Evolutionary conservation across 2,329 filamentous ascomycete genomes (phyloP).

Genomic region (Nemania sp.): DNA sequence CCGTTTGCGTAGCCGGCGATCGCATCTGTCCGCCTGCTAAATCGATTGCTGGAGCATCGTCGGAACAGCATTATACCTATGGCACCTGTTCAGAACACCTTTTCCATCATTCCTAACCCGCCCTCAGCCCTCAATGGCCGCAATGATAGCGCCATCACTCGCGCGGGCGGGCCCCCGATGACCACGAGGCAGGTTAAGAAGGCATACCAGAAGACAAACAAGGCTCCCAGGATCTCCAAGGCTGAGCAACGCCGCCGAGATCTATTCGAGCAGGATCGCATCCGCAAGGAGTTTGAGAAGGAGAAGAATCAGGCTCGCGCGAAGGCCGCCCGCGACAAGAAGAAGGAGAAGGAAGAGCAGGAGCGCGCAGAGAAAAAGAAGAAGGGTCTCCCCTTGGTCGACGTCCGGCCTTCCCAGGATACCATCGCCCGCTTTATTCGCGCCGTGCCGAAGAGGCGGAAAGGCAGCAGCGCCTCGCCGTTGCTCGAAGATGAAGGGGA

Average conservation of each 20-base stretch:
- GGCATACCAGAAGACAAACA: constrained; percentile 47
- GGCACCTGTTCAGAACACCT: constrained; percentile 44
- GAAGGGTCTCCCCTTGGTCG: constrained; percentile 57
- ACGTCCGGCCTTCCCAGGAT: constrained; percentile 59
- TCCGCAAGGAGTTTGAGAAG: constrained; percentile 55
- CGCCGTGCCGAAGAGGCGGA: constrained; percentile 20
- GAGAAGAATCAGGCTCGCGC: constrained; percentile 54
- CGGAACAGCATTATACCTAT: neutral
- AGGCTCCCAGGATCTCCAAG: constrained; percentile 47
- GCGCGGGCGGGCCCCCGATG: constrained; percentile 46
- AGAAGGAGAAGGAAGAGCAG: constrained; percentile 56
- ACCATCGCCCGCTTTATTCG: constrained; percentile 58
- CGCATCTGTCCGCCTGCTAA: neutral
- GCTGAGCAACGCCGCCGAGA: constrained; percentile 48
- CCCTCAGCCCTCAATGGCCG: constrained; percentile 31
- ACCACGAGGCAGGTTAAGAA: constrained; percentile 54
- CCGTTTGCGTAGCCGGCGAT: no score
- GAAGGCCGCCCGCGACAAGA: constrained; percentile 55
- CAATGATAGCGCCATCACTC: constrained; percentile 7
- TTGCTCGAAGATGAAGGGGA: neutral
- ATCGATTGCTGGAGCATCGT: neutral
- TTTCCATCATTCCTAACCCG: constrained; percentile 43
- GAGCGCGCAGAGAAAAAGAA: constrained; percentile 55
- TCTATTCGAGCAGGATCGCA: constrained; percentile 56
- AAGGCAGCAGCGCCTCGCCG: constrained; percentile 5